phyloP scores from a whole-genome alignment of 768 basidiomycete genomes.

The Terana coerulea region DNA sequence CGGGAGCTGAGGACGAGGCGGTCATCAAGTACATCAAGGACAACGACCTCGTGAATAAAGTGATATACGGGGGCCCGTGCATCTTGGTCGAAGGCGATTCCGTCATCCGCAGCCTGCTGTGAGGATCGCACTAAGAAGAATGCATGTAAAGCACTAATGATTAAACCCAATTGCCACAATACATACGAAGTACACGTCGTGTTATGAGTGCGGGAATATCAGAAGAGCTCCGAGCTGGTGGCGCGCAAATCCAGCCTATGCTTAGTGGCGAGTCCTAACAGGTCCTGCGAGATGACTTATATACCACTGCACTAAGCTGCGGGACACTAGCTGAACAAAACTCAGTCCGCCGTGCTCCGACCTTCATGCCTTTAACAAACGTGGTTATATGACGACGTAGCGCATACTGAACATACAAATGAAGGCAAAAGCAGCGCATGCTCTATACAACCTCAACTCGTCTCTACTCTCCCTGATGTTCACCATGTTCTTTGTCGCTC shows the following conservation, averaged over 20 bases:
- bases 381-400: too few relatives aligned
- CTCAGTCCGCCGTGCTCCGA: too few relatives aligned
- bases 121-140: too few relatives aligned
- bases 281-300: neutral
- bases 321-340: too few relatives aligned
- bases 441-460: too few relatives aligned
- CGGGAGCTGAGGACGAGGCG: slow-evolving; percentile 73
- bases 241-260: neutral
- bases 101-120: slow-evolving; percentile 28
- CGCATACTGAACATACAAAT: too few relatives aligned
- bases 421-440: too few relatives aligned
- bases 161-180: neutral
- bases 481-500: too few relatives aligned
- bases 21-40: slow-evolving; percentile 67
- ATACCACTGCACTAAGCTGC: neutral
- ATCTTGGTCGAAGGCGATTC: slow-evolving; percentile 75
- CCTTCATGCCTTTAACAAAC: too few relatives aligned
- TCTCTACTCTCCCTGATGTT: too few relatives aligned
- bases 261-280: neutral
- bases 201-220: neutral
- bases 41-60: slow-evolving; percentile 57
- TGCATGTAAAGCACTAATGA: neutral
- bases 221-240: too few relatives aligned
- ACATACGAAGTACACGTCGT: too few relatives aligned
- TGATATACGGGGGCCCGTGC: slow-evolving; percentile 81